Evolutionary conservation across 257 asterid genomes (phyloP).

Genomic region (Cordia subcordata): DNA sequence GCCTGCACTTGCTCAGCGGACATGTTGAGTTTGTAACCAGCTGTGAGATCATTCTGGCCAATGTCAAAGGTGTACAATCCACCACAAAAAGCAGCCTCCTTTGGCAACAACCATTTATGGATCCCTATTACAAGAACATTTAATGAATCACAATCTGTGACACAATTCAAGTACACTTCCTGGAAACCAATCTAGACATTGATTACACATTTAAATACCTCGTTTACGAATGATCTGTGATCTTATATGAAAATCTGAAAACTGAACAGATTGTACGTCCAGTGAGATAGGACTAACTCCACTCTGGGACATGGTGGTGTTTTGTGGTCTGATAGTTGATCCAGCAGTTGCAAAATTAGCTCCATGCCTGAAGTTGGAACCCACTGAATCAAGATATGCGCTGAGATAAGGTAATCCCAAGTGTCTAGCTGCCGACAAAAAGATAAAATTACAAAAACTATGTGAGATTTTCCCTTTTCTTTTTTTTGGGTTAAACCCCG

Average conservation of each 20-base stretch:
- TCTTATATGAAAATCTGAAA: constrained; percentile 48
- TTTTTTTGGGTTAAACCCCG: too few relatives aligned
- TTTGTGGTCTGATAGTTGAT: constrained; percentile 75
- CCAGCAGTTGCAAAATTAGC: constrained; percentile 92
- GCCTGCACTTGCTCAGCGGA: constrained; percentile 61
- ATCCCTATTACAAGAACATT: constrained; percentile 22
- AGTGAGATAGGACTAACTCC: constrained; percentile 81
- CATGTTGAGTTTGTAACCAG: constrained; percentile 68
- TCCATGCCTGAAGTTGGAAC: constrained; percentile 76
- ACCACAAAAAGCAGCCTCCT: constrained; percentile 32
- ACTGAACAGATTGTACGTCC: constrained; percentile 53
- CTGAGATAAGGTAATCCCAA: constrained; percentile 52
- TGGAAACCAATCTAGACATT: not conserved
- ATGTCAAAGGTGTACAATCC: constrained; percentile 74
- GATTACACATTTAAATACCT: constrained; percentile 23
- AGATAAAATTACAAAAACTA: not conserved
- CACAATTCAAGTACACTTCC: too few relatives aligned
- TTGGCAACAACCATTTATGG: constrained; percentile 39
- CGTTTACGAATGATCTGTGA: constrained; percentile 42
- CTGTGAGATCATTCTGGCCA: constrained; percentile 80
- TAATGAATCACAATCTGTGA: not conserved
- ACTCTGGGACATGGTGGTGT: constrained; percentile 65
- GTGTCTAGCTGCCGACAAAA: constrained; percentile 45
- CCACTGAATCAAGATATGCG: constrained; percentile 73
- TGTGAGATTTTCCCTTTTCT: too few relatives aligned